Percentiles rank a stretch among this genome's conserved stretches.
phyloP scores from a whole-genome alignment of 2,329 filamentous ascomycete species.

The Aspergillus awamori region DNA sequence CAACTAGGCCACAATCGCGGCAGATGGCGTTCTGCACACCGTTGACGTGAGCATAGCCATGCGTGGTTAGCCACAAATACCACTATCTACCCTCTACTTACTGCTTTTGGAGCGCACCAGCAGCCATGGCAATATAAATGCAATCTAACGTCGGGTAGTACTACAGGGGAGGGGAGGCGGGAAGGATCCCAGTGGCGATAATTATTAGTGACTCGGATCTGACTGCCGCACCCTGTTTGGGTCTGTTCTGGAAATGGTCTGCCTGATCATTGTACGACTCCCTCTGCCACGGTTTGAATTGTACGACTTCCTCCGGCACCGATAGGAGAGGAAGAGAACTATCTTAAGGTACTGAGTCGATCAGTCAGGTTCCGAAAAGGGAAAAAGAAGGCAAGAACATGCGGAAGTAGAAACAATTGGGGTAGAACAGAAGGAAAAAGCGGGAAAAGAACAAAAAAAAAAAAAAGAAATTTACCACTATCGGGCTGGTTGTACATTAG shows the following conservation, averaged over 20 bases:
- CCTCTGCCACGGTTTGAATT: background rate
- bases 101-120: background rate
- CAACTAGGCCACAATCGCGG: background rate
- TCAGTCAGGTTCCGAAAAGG: background rate
- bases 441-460: background rate
- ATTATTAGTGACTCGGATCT: slow-evolving; percentile 10
- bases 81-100: background rate
- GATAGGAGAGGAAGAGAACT: slow-evolving; percentile 1
- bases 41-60: slow-evolving; percentile 4
- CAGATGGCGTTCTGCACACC: slow-evolving; percentile 8
- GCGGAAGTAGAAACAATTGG: background rate
- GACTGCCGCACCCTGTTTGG: slow-evolving; percentile 10
- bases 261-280: background rate
- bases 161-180: slow-evolving; percentile 12
- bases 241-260: slow-evolving; percentile 2
- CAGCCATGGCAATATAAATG: slow-evolving; percentile 1
- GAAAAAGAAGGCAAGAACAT: background rate
- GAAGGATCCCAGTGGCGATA: slow-evolving; percentile 13
- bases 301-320: background rate
- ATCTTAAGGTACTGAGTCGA: background rate
- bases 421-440: background rate
- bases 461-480: background rate
- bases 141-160: background rate
- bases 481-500: slow-evolving; percentile 1
- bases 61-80: background rate